phyloP scores from a whole-genome alignment of 2,329 filamentous ascomycete genomes.

The Claviceps quebecensis region DNA sequence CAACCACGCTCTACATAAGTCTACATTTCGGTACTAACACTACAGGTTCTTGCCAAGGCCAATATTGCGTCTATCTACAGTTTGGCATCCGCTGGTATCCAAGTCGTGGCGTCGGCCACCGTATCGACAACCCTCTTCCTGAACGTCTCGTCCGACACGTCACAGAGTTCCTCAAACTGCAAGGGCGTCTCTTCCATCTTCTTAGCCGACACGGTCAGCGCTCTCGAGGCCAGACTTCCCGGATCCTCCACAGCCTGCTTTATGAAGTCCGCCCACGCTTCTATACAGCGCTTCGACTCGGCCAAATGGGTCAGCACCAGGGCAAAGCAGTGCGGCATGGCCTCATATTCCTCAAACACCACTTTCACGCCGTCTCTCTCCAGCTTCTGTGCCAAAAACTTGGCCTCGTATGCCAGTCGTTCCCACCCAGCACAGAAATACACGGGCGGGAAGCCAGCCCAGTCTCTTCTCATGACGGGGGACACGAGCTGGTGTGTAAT shows the following conservation, averaged over 20 bases:
- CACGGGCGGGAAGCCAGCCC: conserved; percentile 49
- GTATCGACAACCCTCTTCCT: conserved; percentile 21
- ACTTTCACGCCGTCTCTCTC: conserved; percentile 44
- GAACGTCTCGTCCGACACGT: conserved; percentile 30
- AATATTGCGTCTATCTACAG: conserved; percentile 10
- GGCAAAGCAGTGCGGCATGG: conserved; percentile 67
- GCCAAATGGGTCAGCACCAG: conserved; percentile 35
- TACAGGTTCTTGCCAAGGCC: too few species aligned
- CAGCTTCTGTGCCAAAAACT: conserved; percentile 43
- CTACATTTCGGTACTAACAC: too few species aligned
- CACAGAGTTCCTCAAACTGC: conserved; percentile 27
- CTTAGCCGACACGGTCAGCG: conserved; percentile 33
- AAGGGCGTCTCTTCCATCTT: conserved; percentile 34
- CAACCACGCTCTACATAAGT: too few species aligned
- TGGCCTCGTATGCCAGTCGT: conserved; percentile 53
- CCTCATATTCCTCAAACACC: conserved; percentile 59
- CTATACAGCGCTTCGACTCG: conserved; percentile 36
- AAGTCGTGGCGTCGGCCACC: conserved; percentile 9
- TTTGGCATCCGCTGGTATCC: conserved; percentile 13
- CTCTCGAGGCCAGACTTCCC: conserved; percentile 22
- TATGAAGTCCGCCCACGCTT: conserved; percentile 44
- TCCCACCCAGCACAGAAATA: conserved; percentile 61
- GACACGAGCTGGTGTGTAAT: conserved; percentile 54
- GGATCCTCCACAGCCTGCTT: conserved; percentile 23
- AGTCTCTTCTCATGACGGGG: conserved; percentile 42